phyloP scores from a whole-genome alignment of 805 yeast genomes.

The Suhomyces kilbournensis region DNA sequence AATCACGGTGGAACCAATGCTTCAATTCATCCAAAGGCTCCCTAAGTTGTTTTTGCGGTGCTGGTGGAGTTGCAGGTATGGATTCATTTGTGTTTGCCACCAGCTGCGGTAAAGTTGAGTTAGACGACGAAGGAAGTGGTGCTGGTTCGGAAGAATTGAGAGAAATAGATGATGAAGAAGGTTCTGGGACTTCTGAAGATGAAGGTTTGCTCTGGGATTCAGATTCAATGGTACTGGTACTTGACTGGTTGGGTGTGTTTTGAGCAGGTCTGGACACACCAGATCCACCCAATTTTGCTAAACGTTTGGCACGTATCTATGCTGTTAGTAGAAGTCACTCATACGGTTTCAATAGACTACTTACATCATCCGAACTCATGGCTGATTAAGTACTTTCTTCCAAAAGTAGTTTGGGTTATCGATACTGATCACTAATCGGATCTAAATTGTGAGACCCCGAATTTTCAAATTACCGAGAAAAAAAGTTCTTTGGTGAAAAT shows the following conservation, averaged over 20 bases:
- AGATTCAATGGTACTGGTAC: background rate
- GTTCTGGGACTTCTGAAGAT: conserved; percentile 2
- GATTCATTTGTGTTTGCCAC: background rate
- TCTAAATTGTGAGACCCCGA: background rate
- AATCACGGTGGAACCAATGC: background rate
- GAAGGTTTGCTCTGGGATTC: background rate
- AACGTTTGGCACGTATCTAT: conserved; percentile 49
- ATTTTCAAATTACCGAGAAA: background rate
- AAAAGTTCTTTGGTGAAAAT: background rate
- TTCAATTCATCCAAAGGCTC: background rate
- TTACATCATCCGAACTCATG: conserved; percentile 19
- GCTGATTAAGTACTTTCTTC: background rate
- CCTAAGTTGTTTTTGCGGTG: background rate
- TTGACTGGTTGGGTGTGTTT: background rate
- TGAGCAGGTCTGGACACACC: background rate
- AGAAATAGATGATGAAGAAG: background rate
- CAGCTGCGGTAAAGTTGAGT: background rate
- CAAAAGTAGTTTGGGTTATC: background rate
- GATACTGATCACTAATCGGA: background rate
- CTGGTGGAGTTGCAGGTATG: background rate
- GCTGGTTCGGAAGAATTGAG: background rate
- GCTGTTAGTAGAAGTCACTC: conserved; percentile 12
- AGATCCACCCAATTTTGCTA: conserved; percentile 44
- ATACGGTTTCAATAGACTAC: conserved; percentile 4
- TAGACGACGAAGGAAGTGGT: background rate